Base-by-base conservation (phyloP, 306 rosid genomes). In the Fragaria nilgerrensis region DNA sequence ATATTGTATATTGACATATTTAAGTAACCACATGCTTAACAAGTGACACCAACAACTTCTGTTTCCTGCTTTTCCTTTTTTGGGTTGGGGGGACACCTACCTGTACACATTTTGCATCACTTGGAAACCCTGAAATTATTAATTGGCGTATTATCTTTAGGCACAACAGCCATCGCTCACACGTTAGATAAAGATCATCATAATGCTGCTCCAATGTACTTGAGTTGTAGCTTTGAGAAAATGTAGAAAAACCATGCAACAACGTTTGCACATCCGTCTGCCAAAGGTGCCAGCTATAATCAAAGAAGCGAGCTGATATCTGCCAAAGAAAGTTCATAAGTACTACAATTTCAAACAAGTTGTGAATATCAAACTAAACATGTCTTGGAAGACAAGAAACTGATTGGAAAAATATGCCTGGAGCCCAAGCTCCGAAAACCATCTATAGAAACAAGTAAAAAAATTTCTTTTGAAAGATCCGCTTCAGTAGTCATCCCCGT, bases 111-210 rank as follows among this genome's bases (percentile, higher is more conserved):
- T 86, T 90, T 71, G 96, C 90, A 89, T 94, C 98, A 50, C 98
- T 92, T 79, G 93, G 91, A 87, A 85, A 94, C 75, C 98, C 98
- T 22, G 95, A 94, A 77, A 92, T 78, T 64, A 94, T 77, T 70
- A 94, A 83, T 77, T 92, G 96, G 13, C 96, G 92, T 74, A 94
- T 89, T 75, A 92, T 94, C 88, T 92, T 94, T 74, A 89, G 87
- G 78, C 96, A 90, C 81, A 94, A 79, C 85, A 94, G 82, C 98
- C 98, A 94, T 75, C 98, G 88, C 89, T 94, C 98, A 78, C 98
- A 94, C 3, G 80, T 89, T 81, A 92, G 87, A 83, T 77, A 84
- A 78, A 94, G 96, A 75, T 90, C 98, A 68, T 87, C 83, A 17
- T 82, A 91, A 78, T 81, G 90, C 75, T 89, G 90, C 82, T 92